A percentile compares a stretch with the other conserved stretches of the same genome.
These are phyloP conservation scores for Sicyos baderoa DNA, from an alignment of 306 rosid species.

Conservation along the genomic window DNA sequence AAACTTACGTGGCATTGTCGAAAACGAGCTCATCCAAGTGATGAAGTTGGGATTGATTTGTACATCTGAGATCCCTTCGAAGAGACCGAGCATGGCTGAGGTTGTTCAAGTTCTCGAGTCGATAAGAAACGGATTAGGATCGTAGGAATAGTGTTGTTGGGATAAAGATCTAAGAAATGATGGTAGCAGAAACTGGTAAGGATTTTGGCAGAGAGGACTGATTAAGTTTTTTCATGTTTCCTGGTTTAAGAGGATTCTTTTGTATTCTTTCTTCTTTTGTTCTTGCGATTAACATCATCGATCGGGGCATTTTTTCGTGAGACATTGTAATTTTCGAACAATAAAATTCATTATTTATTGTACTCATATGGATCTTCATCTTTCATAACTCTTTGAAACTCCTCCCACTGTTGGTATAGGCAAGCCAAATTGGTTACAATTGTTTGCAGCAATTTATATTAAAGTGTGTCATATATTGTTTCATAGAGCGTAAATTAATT, in stretches of 20 bases:
- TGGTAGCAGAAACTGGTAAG: neutral
- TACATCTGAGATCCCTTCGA: conserved; percentile 75
- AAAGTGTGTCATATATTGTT: neutral
- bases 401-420: neutral
- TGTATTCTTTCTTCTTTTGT: conserved; percentile 1
- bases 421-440: neutral
- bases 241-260: conserved; percentile 3
- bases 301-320: neutral
- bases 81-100: conserved; percentile 97
- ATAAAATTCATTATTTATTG: conserved; percentile 17
- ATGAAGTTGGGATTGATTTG: conserved; percentile 86
- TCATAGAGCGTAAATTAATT: neutral
- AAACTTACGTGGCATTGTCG: conserved; percentile 61
- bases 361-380: neutral
- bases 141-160: conserved; percentile 20
- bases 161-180: conserved; percentile 5
- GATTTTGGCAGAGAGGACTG: conserved; percentile 2
- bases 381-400: neutral
- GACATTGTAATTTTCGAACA: conserved; percentile 7
- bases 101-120: conserved; percentile 96
- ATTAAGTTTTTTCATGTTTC: neutral
- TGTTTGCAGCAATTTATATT: neutral
- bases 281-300: neutral
- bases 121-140: conserved; percentile 71
- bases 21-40: conserved; percentile 83